These are phyloP conservation scores for Tricholoma saponaceum DNA, from an alignment of 768 basidiomycete species.

Conservation along the genomic window DNA sequence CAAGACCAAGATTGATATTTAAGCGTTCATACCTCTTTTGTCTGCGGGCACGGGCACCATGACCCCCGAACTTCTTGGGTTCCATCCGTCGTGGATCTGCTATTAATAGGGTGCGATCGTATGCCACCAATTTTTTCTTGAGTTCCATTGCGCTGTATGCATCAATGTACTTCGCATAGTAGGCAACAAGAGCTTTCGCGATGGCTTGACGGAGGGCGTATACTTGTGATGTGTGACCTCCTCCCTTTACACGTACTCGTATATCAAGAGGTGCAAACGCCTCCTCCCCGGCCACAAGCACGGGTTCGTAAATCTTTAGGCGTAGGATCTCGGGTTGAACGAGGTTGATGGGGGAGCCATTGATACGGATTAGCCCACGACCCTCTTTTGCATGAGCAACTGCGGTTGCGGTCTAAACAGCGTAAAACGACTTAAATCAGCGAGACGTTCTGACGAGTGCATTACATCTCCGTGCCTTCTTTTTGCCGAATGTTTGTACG, in stretches of 20 bases:
- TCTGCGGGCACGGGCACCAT: conserved; percentile 95
- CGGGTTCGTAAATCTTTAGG: conserved; percentile 96
- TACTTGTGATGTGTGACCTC: conserved; percentile 98
- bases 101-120: conserved; percentile 88
- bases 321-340: conserved; percentile 94
- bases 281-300: conserved; percentile 91
- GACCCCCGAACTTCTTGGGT: conserved; percentile 99
- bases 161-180: conserved; percentile 98
- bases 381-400: conserved; percentile 97
- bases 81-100: conserved; percentile 97
- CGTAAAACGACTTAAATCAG: conserved; percentile 1
- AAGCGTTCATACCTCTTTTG: conserved; percentile 77
- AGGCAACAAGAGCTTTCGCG: conserved; percentile 95
- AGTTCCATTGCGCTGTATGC: conserved; percentile 95
- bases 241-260: conserved; percentile 96
- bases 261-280: conserved; percentile 87
- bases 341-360: conserved; percentile 94
- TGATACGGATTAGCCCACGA: conserved; percentile 93
- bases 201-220: conserved; percentile 99
- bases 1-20: neutral
- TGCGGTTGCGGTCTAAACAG: conserved; percentile 86
- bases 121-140: conserved; percentile 96
- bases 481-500: conserved; percentile 99
- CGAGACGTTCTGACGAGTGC: conserved; percentile 7
- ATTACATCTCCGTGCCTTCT: conserved; percentile 76